A percentile compares a stretch with the other conserved stretches of the same genome.
phyloP scores from a whole-genome alignment of 495 filamentous ascomycete genomes.

The Trichoderma virens region DNA sequence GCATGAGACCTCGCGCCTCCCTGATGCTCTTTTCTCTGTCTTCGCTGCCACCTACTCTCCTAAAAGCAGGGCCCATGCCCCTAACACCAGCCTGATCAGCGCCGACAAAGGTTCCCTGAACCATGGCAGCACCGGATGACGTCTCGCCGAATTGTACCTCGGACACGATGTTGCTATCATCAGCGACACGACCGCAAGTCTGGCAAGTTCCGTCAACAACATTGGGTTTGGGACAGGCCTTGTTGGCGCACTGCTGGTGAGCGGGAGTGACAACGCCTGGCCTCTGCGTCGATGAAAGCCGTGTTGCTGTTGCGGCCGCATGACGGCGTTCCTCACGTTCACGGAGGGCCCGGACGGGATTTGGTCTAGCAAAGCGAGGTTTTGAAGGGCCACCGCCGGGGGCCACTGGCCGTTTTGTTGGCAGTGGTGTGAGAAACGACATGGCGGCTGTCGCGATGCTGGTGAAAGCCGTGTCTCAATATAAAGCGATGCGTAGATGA shows the following conservation, averaged over 20 bases:
- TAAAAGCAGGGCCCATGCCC: constrained; percentile 45
- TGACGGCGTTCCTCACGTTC: constrained; percentile 10
- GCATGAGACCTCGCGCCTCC: constrained; percentile 44
- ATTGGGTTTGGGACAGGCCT: constrained; percentile 28
- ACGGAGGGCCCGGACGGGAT: constrained; percentile 9
- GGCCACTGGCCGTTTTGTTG: background rate
- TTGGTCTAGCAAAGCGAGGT: constrained; percentile 9
- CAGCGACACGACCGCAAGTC: constrained; percentile 73
- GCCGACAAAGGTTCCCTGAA: constrained; percentile 80
- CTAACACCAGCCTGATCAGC: constrained; percentile 59
- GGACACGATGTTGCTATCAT: constrained; percentile 78
- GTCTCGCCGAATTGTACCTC: constrained; percentile 87
- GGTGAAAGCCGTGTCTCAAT: background rate
- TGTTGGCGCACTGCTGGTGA: constrained; percentile 28
- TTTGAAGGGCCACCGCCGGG: background rate
- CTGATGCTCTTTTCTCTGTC: constrained; percentile 63
- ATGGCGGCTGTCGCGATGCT: background rate
- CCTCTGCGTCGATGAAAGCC: background rate
- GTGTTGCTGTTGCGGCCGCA: background rate
- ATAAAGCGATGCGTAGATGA: background rate
- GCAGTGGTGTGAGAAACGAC: constrained; percentile 7
- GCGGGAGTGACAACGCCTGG: background rate
- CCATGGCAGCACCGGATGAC: constrained; percentile 74
- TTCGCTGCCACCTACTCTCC: constrained; percentile 36
- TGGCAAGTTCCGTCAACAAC: constrained; percentile 58